Evolutionary conservation across 257 asterid species (phyloP).

Genomic region (Leptodermis oblonga): DNA sequence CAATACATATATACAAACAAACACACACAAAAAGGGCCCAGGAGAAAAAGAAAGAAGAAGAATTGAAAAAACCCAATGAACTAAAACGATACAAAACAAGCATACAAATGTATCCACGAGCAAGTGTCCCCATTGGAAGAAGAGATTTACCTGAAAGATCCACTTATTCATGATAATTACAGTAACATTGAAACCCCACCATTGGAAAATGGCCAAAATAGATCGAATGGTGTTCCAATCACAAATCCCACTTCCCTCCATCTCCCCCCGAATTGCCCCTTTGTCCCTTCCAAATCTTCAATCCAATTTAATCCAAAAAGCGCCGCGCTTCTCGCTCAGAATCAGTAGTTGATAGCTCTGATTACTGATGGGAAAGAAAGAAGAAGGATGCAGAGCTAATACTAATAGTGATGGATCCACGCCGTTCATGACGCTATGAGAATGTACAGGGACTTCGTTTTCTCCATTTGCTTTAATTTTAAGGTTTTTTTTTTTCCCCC

Average conservation of each 20-base stretch:
- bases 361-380: not conserved
- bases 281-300: not conserved
- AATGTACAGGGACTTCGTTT: not conserved
- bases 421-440: not conserved
- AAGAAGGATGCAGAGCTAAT: not conserved
- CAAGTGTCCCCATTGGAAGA: not conserved
- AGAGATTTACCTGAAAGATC: constrained; percentile 39
- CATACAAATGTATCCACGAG: not conserved
- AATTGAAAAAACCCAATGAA: constrained; percentile 1
- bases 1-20: not conserved
- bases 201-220: constrained; percentile 36
- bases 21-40: not conserved
- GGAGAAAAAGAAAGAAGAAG: not conserved
- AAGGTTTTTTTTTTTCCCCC: not conserved
- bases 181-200: constrained; percentile 53
- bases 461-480: not conserved
- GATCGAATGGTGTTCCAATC: constrained; percentile 38
- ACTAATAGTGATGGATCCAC: not conserved
- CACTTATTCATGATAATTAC: constrained; percentile 51
- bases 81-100: not conserved
- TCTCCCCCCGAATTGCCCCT: not conserved
- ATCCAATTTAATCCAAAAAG: constrained; percentile 3
- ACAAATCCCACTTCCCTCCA: constrained; percentile 34
- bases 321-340: not conserved
- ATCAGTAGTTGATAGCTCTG: not conserved